Evolutionary conservation across 2,329 filamentous ascomycete species (phyloP).

Genomic region (Aquanectria penicillioides): DNA sequence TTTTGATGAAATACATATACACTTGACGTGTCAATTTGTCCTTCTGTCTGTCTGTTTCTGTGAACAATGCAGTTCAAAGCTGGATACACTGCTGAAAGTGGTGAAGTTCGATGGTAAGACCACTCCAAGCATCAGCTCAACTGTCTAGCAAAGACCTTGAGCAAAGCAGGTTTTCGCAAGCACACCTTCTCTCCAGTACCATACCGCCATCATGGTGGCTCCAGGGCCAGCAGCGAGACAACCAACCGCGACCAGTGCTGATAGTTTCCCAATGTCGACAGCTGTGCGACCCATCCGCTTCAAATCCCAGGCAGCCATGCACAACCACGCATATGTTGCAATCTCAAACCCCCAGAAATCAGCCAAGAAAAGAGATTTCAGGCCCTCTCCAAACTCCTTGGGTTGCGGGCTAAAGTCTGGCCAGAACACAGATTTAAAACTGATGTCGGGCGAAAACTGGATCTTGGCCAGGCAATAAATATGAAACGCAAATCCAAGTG

Average conservation of each 20-base stretch:
- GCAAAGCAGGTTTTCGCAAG: constrained; percentile 13
- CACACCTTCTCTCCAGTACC: constrained; percentile 24
- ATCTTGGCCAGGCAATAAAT: neutral
- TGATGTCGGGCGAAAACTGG: neutral
- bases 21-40: too few species aligned
- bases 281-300: constrained; percentile 17
- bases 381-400: neutral
- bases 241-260: neutral
- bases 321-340: constrained; percentile 19
- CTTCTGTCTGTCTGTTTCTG: too few species aligned
- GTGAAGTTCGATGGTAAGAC: too few species aligned
- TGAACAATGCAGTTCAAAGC: too few species aligned
- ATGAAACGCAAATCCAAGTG: neutral
- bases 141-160: neutral
- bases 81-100: too few species aligned
- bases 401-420: constrained; percentile 7
- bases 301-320: constrained; percentile 21
- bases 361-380: constrained; percentile 5
- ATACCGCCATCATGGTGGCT: constrained; percentile 20
- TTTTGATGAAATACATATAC: too few species aligned
- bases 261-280: neutral
- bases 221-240: constrained; percentile 17
- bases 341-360: constrained; percentile 19
- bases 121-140: too few species aligned
- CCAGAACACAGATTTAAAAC: constrained; percentile 5